Conservation (phyloP, 1,139 yeast genomes). For the Yamadazyma sp. region DNA sequence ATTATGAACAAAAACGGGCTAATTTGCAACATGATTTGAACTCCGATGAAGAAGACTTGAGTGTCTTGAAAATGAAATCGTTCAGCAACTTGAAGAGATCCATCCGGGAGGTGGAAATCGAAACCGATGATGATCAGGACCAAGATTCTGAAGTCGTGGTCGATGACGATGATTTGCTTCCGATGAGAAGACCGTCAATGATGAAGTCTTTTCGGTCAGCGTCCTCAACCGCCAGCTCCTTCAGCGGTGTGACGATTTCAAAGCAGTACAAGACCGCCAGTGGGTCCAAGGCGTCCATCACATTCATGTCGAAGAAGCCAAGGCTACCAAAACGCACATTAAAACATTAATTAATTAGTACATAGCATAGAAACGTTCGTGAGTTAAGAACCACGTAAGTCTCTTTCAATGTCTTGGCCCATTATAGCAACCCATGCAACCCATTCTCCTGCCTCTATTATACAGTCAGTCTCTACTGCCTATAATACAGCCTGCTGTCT, state of each 20-base stretch:
- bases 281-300: slow-evolving; percentile 59
- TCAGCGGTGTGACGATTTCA: slow-evolving; percentile 57
- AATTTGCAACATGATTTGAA: slow-evolving; percentile 36
- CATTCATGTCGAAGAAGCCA: slow-evolving; percentile 45
- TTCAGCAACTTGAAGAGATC: slow-evolving; percentile 24
- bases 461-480: slow-evolving; percentile 2
- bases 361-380: too few species aligned
- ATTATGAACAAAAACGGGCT: slow-evolving; percentile 32
- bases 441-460: slow-evolving; percentile 4
- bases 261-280: slow-evolving; percentile 57
- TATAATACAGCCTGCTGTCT: too few species aligned
- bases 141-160: slow-evolving; percentile 17
- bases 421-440: too few species aligned
- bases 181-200: slow-evolving; percentile 47
- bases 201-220: slow-evolving; percentile 45
- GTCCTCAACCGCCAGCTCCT: slow-evolving; percentile 38
- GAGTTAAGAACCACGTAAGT: not conserved
- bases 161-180: slow-evolving; percentile 36
- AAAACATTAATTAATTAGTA: slow-evolving; percentile 6
- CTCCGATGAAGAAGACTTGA: slow-evolving; percentile 40
- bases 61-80: slow-evolving; percentile 48
- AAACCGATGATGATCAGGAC: slow-evolving; percentile 16
- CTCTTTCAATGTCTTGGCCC: too few species aligned
- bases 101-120: slow-evolving; percentile 17
- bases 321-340: slow-evolving; percentile 6